Base-by-base conservation (phyloP, 768 basidiomycete genomes). In the Mycena leptocephala region DNA sequence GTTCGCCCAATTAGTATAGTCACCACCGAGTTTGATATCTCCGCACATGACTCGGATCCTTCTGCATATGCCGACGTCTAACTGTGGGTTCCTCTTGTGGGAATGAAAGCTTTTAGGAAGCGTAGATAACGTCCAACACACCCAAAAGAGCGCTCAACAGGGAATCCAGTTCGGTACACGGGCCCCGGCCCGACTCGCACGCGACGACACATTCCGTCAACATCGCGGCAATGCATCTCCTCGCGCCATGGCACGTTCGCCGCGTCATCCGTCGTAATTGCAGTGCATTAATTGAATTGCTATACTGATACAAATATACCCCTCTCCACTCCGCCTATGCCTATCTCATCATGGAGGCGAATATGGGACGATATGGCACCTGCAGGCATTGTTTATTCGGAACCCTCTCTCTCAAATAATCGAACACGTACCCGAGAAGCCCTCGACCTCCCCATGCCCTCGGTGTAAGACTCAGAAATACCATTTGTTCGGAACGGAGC, bases 361-460 rank as follows among this genome's bases (percentile, higher is more conserved):
- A 79, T 88, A 90, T 8, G 92, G 92, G 26, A 93, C 87, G 53
- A 94, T 91, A 80, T 93, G 92, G 78, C 93, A 94, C 46, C 93
- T 93, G 71, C 22, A 71, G 24, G 26, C 33, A 30, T 58, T 37
- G 55, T 63, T 72, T 78, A 74, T 39, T 30, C 37, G 43, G 32
- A 73, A 24, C n/a, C 10, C 13, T 69, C 61, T 69, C 61, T 43
- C 46, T 18, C 59, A 3, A 10, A 53, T 26, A 53, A 48, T 39
- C 28, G 70, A 62, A 56, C 26, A 83, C 92, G 79, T 76, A 96
- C 94, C 97, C 97, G 53, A 98, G 86, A 82, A 94, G 87, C 11
- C 97, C 97, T 73, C 95, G 88, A 13, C 97, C 97, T 76, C 96
- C 96, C 97, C 97, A 98, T 9, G 93, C 93, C 71, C 88, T 91